Conservation (phyloP, 768 basidiomycete species). For the Leccinum broughii region DNA sequence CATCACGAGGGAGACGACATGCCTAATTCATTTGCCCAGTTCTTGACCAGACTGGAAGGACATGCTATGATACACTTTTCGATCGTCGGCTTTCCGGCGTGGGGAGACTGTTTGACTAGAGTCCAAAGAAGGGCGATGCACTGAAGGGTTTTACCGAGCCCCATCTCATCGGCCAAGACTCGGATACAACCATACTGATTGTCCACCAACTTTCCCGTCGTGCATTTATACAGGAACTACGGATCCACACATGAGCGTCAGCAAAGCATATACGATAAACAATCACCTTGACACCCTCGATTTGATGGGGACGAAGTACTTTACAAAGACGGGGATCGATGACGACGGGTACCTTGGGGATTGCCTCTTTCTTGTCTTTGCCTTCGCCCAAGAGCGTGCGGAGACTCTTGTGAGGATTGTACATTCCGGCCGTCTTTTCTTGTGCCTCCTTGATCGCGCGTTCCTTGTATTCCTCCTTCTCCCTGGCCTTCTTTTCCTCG, state of each 20-base stretch:
- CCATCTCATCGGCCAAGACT: constrained; percentile 95
- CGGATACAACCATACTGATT: constrained; percentile 89
- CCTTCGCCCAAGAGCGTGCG: constrained; percentile 74
- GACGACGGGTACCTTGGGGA: constrained; percentile 89
- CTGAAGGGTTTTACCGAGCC: constrained; percentile 94
- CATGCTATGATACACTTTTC: constrained; percentile 98
- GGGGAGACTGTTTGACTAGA: constrained; percentile 90
- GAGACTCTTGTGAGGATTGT: constrained; percentile 91
- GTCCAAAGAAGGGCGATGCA: constrained; percentile 97
- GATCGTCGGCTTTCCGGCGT: constrained; percentile 80
- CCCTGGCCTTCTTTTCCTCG: constrained; percentile 73
- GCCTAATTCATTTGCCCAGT: constrained; percentile 98
- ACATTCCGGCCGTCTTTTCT: constrained; percentile 72
- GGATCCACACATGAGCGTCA: constrained; percentile 3
- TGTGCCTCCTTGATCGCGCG: constrained; percentile 61
- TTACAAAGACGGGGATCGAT: constrained; percentile 88
- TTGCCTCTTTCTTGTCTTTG: constrained; percentile 61
- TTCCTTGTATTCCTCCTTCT: constrained; percentile 70
- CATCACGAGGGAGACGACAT: constrained; percentile 24
- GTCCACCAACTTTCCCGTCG: constrained; percentile 89
- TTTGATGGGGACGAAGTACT: constrained; percentile 94
- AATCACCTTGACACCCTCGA: constrained; percentile 93
- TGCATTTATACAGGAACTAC: constrained; percentile 94
- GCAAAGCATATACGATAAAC: not conserved
- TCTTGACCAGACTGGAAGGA: constrained; percentile 94